A percentile compares a stretch with the other conserved stretches of the same genome.
phyloP scores from a whole-genome alignment of 1,284 basidiomycete genomes.

The Anthracocystis walkeri region DNA sequence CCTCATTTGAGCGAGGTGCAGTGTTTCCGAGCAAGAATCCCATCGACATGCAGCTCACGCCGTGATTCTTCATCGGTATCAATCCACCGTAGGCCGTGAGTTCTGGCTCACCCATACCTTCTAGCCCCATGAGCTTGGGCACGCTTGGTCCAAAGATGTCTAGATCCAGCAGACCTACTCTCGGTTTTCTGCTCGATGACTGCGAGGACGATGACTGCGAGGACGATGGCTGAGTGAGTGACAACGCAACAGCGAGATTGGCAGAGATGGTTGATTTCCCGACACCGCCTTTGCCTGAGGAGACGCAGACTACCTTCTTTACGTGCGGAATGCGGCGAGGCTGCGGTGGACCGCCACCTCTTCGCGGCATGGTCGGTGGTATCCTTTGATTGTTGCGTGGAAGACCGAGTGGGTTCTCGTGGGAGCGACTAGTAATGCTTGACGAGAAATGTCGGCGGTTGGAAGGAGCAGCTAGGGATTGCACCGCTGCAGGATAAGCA shows the following conservation, averaged over 20 bases:
- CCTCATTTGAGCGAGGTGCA: not conserved
- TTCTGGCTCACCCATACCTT: constrained; percentile 81
- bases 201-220: not conserved
- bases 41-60: constrained; percentile 95
- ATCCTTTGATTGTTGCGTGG: constrained; percentile 62
- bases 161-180: constrained; percentile 90
- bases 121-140: constrained; percentile 94
- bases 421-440: constrained; percentile 15
- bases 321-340: constrained; percentile 73
- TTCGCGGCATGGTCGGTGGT: constrained; percentile 62
- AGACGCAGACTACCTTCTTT: constrained; percentile 81
- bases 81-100: constrained; percentile 78
- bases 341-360: constrained; percentile 70
- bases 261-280: constrained; percentile 95
- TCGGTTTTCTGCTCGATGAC: constrained; percentile 40
- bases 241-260: constrained; percentile 83
- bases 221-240: constrained; percentile 26
- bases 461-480: not conserved
- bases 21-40: constrained; percentile 75
- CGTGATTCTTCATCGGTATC: constrained; percentile 87
- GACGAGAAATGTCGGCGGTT: not conserved
- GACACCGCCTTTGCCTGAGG: constrained; percentile 95
- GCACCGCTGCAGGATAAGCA: no score
- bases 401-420: constrained; percentile 65
- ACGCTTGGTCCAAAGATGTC: constrained; percentile 96